Percentiles rank a stretch among this genome's conserved stretches.
Evolutionary conservation across 352 stramenopile species (phyloP).

Genomic region (Pythium aquatile): DNA sequence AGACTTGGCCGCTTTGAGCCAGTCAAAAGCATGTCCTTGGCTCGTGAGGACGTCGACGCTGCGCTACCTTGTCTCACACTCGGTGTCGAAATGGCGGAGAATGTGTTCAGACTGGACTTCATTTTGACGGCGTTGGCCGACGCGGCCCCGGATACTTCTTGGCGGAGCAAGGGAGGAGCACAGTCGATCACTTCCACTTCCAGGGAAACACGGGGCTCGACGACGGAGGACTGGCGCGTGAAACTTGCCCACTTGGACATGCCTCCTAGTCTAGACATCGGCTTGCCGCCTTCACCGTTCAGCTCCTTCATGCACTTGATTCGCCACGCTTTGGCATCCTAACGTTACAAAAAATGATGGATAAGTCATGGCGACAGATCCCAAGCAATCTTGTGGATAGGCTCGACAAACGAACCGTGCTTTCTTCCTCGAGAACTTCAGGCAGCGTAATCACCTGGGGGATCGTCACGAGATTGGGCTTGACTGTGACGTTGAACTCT

Average conservation of each 20-base stretch:
- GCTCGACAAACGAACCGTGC: neutral
- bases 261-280: neutral
- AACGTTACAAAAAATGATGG: neutral
- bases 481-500: conserved; percentile 10
- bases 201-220: conserved; percentile 13
- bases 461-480: conserved; percentile 12
- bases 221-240: conserved; percentile 3
- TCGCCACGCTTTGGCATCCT: conserved; percentile 22
- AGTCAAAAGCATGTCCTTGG: neutral
- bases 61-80: conserved; percentile 1
- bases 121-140: conserved; percentile 21
- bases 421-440: conserved; percentile 17
- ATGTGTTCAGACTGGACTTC: conserved; percentile 27
- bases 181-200: conserved; percentile 26
- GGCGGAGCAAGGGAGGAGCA: conserved; percentile 7
- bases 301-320: conserved; percentile 25
- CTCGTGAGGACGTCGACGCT: neutral
- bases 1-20: conserved; percentile 8
- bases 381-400: neutral
- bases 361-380: neutral
- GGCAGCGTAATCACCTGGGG: conserved; percentile 19
- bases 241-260: conserved; percentile 13
- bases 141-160: conserved; percentile 9
- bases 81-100: conserved; percentile 19
- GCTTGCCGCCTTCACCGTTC: neutral